Percentiles rank a stretch among this genome's conserved stretches.
Evolutionary conservation across 2,329 filamentous ascomycete genomes (phyloP).

Genomic region (Pestalotiopsis sp.): DNA sequence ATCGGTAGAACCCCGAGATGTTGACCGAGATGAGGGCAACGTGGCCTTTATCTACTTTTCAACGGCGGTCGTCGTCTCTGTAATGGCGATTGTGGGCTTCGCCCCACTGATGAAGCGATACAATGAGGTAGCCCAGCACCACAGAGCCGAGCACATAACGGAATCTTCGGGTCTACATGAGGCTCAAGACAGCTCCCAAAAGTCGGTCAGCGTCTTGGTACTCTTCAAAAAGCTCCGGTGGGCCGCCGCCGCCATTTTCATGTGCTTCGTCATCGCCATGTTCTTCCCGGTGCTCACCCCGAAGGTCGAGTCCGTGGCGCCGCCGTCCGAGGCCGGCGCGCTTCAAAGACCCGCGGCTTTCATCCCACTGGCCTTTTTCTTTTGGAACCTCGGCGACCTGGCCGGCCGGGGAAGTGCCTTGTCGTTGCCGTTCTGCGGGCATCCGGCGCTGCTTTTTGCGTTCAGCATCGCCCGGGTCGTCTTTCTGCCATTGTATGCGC

Average conservation of each 20-base stretch:
- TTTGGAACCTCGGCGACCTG: constrained; percentile 92
- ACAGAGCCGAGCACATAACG: constrained; percentile 50
- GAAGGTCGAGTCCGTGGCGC: constrained; percentile 57
- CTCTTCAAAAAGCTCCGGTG: constrained; percentile 80
- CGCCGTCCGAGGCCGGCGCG: constrained; percentile 44
- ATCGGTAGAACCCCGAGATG: constrained; percentile 29
- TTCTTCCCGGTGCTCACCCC: constrained; percentile 91
- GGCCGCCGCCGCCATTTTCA: constrained; percentile 74
- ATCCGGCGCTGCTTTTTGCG: constrained; percentile 70
- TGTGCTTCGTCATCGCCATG: constrained; percentile 87
- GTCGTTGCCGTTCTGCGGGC: constrained; percentile 55
- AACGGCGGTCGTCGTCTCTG: constrained; percentile 78
- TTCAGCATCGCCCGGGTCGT: constrained; percentile 65
- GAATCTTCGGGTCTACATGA: constrained; percentile 56
- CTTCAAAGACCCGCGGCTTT: constrained; percentile 77
- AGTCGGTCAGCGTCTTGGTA: constrained; percentile 56
- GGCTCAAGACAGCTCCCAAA: constrained; percentile 52
- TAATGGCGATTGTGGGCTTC: constrained; percentile 72
- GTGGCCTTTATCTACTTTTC: constrained; percentile 91
- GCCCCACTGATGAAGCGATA: constrained; percentile 69
- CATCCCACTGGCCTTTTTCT: constrained; percentile 85
- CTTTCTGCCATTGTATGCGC: constrained; percentile 82
- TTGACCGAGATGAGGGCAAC: constrained; percentile 44
- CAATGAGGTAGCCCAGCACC: constrained; percentile 52
- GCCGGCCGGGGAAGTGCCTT: constrained; percentile 70